Evolutionary conservation across 2,329 filamentous ascomycete genomes (phyloP).

Genomic region (Colletotrichum higginsianum): DNA sequence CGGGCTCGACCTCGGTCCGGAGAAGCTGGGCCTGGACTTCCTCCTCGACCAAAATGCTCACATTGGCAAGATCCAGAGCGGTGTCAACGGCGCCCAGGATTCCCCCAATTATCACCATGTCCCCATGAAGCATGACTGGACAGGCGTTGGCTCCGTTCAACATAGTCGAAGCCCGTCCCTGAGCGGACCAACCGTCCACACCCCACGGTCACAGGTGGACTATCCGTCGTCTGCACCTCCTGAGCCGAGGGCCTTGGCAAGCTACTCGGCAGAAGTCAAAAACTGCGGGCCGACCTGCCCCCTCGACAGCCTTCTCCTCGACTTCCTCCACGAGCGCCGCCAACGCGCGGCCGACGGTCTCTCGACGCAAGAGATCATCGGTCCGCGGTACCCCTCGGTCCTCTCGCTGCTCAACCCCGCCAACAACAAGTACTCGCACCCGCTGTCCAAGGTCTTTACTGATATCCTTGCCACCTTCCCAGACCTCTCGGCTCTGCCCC

Average conservation of each 20-base stretch:
- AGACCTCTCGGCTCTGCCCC: constrained; percentile 82
- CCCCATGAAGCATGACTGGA: constrained; percentile 68
- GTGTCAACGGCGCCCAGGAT: constrained; percentile 64
- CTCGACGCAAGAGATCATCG: constrained; percentile 75
- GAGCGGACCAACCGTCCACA: constrained; percentile 29
- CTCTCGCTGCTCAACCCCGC: constrained; percentile 83
- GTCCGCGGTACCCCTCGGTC: constrained; percentile 85
- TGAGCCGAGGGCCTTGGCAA: constrained; percentile 19
- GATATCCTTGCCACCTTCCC: constrained; percentile 90
- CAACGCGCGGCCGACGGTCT: constrained; percentile 77
- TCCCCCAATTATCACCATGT: constrained; percentile 60
- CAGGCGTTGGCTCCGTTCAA: constrained; percentile 60
- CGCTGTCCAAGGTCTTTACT: constrained; percentile 86
- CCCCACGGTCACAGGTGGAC: constrained; percentile 28
- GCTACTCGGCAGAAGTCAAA: constrained; percentile 59
- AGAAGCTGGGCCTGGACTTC: constrained; percentile 81
- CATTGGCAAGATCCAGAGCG: constrained; percentile 66
- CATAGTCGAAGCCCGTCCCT: constrained; percentile 76
- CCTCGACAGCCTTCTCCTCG: constrained; percentile 83
- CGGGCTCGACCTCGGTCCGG: constrained; percentile 72
- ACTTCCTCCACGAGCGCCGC: constrained; percentile 80
- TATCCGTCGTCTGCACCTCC: constrained; percentile 11
- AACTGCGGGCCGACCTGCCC: constrained; percentile 81
- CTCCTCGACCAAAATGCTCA: constrained; percentile 75
- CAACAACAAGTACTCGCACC: constrained; percentile 75